phyloP scores from a whole-genome alignment of 352 stramenopile genomes.

The Globisporangium sylvaticum region DNA sequence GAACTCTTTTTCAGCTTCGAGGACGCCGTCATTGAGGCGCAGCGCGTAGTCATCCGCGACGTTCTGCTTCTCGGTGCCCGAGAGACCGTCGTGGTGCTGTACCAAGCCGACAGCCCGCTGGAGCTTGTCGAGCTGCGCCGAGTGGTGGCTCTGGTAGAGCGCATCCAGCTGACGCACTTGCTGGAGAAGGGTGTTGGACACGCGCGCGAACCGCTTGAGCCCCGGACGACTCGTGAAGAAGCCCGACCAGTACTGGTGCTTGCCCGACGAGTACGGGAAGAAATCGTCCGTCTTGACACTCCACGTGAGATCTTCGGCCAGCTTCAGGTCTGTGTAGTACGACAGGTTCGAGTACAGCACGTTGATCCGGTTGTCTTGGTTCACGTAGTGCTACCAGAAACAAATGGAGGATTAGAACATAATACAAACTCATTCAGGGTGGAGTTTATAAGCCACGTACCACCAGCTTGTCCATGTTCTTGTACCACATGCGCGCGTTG shows the following conservation, averaged over 20 bases:
- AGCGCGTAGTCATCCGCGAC: constrained; percentile 95
- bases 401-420: background rate
- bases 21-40: constrained; percentile 82
- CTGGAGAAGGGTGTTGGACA: constrained; percentile 87
- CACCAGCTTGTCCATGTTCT: constrained; percentile 97
- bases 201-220: constrained; percentile 91
- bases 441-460: constrained; percentile 5
- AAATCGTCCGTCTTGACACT: constrained; percentile 95
- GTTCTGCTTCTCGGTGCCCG: constrained; percentile 94
- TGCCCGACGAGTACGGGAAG: constrained; percentile 93
- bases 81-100: constrained; percentile 96
- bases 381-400: constrained; percentile 77
- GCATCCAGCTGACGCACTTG: constrained; percentile 90
- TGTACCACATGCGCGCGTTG: constrained; percentile 87
- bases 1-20: constrained; percentile 57
- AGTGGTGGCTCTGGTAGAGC: constrained; percentile 60
- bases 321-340: constrained; percentile 94
- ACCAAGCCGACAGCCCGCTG: constrained; percentile 90
- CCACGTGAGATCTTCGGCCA: constrained; percentile 73
- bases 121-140: constrained; percentile 50
- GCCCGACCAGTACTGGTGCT: constrained; percentile 93
- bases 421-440: background rate
- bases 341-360: constrained; percentile 96
- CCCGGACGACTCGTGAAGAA: constrained; percentile 94
- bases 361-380: constrained; percentile 88